These are phyloP conservation scores for Sophora flavescens DNA, from an alignment of 306 rosid species.

Conservation along the genomic window DNA sequence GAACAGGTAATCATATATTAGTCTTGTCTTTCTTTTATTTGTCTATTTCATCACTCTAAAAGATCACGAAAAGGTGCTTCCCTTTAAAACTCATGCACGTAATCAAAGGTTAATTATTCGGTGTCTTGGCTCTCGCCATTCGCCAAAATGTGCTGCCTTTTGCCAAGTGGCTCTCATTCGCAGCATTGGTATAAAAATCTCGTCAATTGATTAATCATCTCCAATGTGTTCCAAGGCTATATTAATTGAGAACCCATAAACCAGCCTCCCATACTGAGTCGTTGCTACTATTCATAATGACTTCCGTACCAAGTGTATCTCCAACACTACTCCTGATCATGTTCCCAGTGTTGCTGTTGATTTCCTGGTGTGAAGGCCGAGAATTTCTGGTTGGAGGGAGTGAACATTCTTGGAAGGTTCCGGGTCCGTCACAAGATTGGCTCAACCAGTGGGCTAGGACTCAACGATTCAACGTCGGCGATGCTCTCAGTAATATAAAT, in stretches of 20 bases:
- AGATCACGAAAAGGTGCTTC: slow-evolving; percentile 19
- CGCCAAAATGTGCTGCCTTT: not conserved
- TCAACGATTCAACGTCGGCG: slow-evolving; percentile 47
- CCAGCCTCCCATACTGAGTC: not conserved
- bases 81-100: not conserved
- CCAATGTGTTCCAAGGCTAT: not conserved
- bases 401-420: slow-evolving; percentile 33
- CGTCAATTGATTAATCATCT: not conserved
- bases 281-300: slow-evolving; percentile 32
- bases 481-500: slow-evolving; percentile 43
- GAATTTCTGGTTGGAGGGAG: slow-evolving; percentile 50
- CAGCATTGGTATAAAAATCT: not conserved
- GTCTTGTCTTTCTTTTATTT: not conserved
- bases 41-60: slow-evolving; percentile 16
- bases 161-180: slow-evolving; percentile 40
- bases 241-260: not conserved
- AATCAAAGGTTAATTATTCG: not conserved
- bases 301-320: slow-evolving; percentile 3
- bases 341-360: slow-evolving; percentile 23
- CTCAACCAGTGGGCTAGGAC: slow-evolving; percentile 49
- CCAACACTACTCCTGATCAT: not conserved
- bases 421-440: slow-evolving; percentile 32
- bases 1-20: not conserved
- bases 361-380: slow-evolving; percentile 13
- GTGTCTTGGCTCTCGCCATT: slow-evolving; percentile 3